Percentiles rank a stretch among this genome's conserved stretches.
These are phyloP conservation scores for Kwoniella heveanensis DNA, from an alignment of 768 basidiomycete species.

Conservation along the genomic window DNA sequence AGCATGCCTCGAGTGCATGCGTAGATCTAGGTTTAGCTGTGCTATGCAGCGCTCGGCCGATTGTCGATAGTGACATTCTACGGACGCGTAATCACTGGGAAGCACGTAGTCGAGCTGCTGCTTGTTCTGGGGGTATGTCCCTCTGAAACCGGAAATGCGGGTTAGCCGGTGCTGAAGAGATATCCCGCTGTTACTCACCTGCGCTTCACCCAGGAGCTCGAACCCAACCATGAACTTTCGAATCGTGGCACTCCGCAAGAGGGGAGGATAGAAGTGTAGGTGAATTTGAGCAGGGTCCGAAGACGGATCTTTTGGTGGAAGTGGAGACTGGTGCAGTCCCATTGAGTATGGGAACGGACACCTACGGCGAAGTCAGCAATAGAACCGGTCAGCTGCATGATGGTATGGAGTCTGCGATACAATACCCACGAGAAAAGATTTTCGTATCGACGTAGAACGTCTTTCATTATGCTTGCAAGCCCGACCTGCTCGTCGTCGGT, in stretches of 20 bases:
- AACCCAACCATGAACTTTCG: conserved; percentile 92
- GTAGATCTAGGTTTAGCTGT: no score
- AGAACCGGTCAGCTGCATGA: no score
- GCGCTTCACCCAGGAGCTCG: conserved; percentile 86
- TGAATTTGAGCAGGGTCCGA: conserved; percentile 69
- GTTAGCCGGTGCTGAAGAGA: no score
- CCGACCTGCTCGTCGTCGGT: conserved; percentile 63
- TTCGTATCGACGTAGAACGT: conserved; percentile 42
- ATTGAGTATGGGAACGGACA: conserved; percentile 93
- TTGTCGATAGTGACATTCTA: no score
- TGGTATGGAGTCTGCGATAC: no score
- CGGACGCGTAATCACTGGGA: no score
- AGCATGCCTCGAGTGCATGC: no score
- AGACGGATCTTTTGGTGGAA: conserved; percentile 25
- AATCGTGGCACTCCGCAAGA: conserved; percentile 77
- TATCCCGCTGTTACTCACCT: no score
- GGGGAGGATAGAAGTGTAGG: conserved; percentile 81
- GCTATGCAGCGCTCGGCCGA: no score
- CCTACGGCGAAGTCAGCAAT: no score
- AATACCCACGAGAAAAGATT: conserved; percentile 50
- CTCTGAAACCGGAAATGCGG: conserved; percentile 55
- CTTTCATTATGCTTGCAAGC: conserved; percentile 63
- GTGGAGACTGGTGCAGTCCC: conserved; percentile 79
- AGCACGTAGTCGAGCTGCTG: conserved; percentile 59
- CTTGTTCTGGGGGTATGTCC: conserved; percentile 86